A percentile compares a stretch with the other conserved stretches of the same genome.
phyloP scores from a whole-genome alignment of 495 filamentous ascomycete species.

The Elaphomyces granulatus region DNA sequence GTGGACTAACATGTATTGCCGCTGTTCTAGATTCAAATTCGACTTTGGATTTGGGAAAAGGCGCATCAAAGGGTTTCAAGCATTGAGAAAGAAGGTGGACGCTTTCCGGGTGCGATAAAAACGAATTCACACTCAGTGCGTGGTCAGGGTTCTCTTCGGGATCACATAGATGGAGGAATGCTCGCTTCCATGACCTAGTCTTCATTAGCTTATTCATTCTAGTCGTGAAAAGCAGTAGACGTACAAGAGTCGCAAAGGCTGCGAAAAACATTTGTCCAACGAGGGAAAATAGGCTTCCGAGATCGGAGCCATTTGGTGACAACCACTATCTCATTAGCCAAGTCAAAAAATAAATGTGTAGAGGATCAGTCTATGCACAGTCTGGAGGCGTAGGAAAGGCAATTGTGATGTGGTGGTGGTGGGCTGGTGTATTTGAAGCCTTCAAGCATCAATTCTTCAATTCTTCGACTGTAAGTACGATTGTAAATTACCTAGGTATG shows the following conservation, averaged over 20 bases:
- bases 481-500: too few relatives aligned
- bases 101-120: conserved; percentile 53
- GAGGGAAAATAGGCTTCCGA: conserved; percentile 47
- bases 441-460: too few relatives aligned
- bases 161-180: conserved; percentile 50
- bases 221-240: conserved; percentile 13
- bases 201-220: background rate
- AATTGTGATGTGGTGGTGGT: too few relatives aligned
- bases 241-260: conserved; percentile 44
- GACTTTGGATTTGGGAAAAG: conserved; percentile 43
- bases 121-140: conserved; percentile 38
- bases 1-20: conserved; percentile 72
- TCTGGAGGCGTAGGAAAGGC: too few relatives aligned
- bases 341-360: too few relatives aligned
- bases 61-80: conserved; percentile 45
- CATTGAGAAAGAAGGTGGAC: conserved; percentile 50
- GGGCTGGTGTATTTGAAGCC: too few relatives aligned
- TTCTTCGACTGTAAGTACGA: too few relatives aligned
- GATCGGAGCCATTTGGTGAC: conserved; percentile 60
- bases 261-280: conserved; percentile 47
- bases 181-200: conserved; percentile 60
- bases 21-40: conserved; percentile 80
- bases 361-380: too few relatives aligned
- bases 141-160: conserved; percentile 32
- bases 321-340: too few relatives aligned